Conservation (phyloP, 805 yeast genomes). For the Yarrowia deformans region DNA sequence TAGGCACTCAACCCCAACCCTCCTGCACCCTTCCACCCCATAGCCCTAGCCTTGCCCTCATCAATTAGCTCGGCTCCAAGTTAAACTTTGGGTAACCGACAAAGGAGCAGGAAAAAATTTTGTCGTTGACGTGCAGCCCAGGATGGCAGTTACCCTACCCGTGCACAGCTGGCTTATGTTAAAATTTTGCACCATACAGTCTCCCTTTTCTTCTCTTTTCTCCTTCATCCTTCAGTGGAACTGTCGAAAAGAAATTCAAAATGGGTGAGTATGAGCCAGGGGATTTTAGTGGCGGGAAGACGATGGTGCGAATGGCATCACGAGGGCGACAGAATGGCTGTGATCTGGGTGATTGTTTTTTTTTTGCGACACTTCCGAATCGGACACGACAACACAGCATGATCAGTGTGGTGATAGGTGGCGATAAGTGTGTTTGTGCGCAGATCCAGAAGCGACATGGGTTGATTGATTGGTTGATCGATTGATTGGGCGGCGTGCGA, state of each 20-base stretch:
- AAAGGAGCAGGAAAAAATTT: constrained; percentile 23
- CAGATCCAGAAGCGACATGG: too few species aligned
- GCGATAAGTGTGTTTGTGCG: too few species aligned
- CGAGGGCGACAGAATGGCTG: too few species aligned
- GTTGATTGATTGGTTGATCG: neutral
- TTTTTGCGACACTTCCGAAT: too few species aligned
- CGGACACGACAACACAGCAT: too few species aligned
- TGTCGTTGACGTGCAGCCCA: constrained; percentile 19
- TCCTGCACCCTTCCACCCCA: too few species aligned
- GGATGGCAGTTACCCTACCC: constrained; percentile 23
- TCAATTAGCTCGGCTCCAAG: too few species aligned
- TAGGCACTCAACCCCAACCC: too few species aligned
- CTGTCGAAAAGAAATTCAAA: constrained; percentile 42
- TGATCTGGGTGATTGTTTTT: too few species aligned
- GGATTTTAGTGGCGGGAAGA: neutral
- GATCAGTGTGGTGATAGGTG: too few species aligned
- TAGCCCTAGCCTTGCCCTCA: too few species aligned
- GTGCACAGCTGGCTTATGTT: constrained; percentile 18
- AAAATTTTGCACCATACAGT: constrained; percentile 39
- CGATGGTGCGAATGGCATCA: too few species aligned
- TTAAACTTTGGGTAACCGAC: constrained; percentile 24
- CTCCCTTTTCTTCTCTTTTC: constrained; percentile 37
- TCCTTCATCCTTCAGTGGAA: constrained; percentile 40
- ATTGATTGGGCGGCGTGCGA: neutral
- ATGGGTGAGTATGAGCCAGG: constrained; percentile 49